Percentiles rank a stretch among this genome's conserved stretches.
Conservation (phyloP, 208 protist genomes). For the Borovskyia barvae region DNA sequence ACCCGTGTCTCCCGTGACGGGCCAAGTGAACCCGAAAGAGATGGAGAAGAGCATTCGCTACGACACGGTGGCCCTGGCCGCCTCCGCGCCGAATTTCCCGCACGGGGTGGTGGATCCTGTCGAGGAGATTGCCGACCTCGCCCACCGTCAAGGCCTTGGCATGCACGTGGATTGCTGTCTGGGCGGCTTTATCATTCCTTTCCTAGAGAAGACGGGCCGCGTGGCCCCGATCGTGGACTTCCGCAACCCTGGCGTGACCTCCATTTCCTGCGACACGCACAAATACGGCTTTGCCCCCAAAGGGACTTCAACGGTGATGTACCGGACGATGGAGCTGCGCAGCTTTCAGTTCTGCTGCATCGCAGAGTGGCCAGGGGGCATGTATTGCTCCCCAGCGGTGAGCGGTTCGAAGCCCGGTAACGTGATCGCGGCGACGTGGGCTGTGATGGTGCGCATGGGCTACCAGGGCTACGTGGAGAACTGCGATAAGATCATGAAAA, state of each 20-base stretch:
- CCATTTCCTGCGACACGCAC: slow-evolving; percentile 98
- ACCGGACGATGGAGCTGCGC: slow-evolving; percentile 82
- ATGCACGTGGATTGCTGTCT: slow-evolving; percentile 99
- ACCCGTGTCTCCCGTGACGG: slow-evolving; percentile 74
- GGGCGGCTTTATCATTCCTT: slow-evolving; percentile 97
- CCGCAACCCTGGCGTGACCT: slow-evolving; percentile 95
- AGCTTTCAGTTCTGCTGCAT: slow-evolving; percentile 95
- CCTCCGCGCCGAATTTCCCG: slow-evolving; percentile 94
- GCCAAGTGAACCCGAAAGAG: slow-evolving; percentile 72
- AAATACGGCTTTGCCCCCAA: slow-evolving; percentile 99
- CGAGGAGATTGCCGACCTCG: slow-evolving; percentile 86
- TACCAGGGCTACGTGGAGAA: slow-evolving; percentile 81
- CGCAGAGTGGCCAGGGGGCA: slow-evolving; percentile 96
- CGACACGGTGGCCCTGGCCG: slow-evolving; percentile 95
- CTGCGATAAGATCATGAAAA: slow-evolving; percentile 77
- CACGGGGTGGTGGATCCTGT: slow-evolving; percentile 95
- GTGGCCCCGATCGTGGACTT: slow-evolving; percentile 94
- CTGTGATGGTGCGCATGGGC: slow-evolving; percentile 93
- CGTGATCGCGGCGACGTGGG: slow-evolving; percentile 96
- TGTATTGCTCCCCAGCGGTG: slow-evolving; percentile 97
- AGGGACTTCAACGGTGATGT: slow-evolving; percentile 96
- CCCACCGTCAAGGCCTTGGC: slow-evolving; percentile 85
- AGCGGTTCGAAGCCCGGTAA: slow-evolving; percentile 94
- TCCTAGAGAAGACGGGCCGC: slow-evolving; percentile 92
- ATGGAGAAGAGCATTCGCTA: slow-evolving; percentile 91